Conservation (phyloP, 2,329 filamentous ascomycete genomes). For the Diaporthe velutina region DNA sequence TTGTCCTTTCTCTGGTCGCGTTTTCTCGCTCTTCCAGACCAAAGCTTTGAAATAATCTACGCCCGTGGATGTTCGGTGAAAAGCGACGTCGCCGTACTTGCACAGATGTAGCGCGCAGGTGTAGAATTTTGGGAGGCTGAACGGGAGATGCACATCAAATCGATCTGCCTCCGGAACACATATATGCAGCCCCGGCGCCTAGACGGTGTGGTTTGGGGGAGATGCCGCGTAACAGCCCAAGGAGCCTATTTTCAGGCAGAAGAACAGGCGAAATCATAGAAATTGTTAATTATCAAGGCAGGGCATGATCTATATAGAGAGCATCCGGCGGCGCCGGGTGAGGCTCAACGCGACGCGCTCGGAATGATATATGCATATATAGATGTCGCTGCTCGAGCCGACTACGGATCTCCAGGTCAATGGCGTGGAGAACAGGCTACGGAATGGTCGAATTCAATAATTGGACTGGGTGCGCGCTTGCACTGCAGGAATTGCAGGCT, state of each 20-base stretch:
- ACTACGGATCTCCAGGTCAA: background rate
- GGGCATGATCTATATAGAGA: background rate
- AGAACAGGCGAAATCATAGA: no score
- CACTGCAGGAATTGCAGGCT: slow-evolving; percentile 22
- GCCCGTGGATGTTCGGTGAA: background rate
- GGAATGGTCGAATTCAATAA: background rate
- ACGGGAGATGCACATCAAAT: background rate
- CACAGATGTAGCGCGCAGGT: background rate
- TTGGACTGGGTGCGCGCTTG: slow-evolving; percentile 2
- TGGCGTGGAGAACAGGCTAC: background rate
- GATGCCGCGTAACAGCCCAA: background rate
- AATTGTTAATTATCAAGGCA: background rate
- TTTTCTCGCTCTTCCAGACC: background rate
- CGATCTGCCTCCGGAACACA: background rate
- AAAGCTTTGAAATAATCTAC: background rate
- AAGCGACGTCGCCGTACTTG: background rate
- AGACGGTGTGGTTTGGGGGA: background rate
- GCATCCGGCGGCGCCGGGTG: background rate
- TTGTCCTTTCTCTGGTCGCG: background rate
- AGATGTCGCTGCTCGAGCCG: background rate
- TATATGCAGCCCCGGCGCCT: background rate
- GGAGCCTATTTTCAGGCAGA: background rate
- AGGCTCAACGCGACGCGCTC: background rate
- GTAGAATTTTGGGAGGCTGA: background rate
- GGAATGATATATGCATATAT: background rate